A percentile compares a stretch with the other conserved stretches of the same genome.
phyloP scores from a whole-genome alignment of 148 eudicot species.

The Nepenthes gracilis region DNA sequence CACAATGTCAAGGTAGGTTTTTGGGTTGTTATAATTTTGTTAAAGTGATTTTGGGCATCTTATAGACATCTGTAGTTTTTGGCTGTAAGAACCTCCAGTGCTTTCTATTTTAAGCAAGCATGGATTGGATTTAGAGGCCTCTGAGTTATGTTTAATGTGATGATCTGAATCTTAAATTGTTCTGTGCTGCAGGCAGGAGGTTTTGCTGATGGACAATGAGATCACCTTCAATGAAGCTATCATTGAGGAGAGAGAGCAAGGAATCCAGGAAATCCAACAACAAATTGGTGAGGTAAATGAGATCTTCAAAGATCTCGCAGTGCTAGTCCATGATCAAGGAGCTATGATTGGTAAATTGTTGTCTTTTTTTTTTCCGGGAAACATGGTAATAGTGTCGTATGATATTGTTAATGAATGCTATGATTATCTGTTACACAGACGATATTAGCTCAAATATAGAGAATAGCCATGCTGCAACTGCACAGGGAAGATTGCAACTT shows the following conservation, averaged over 20 bases:
- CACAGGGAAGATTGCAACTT: conserved; percentile 70
- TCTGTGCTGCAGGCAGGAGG: conserved; percentile 49
- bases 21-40: no score
- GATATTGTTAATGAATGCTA: not conserved
- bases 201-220: conserved; percentile 57
- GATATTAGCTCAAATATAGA: conserved; percentile 72
- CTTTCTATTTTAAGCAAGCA: no score
- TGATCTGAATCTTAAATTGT: not conserved
- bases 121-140: no score
- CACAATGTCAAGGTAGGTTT: no score
- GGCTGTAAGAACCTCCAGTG: no score
- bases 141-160: no score
- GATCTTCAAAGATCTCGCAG: conserved; percentile 83
- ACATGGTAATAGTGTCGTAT: no score
- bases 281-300: conserved; percentile 87
- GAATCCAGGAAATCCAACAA: conserved; percentile 69
- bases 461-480: conserved; percentile 68
- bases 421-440: conserved; percentile 27
- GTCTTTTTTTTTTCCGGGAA: not conserved
- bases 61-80: no score
- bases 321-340: conserved; percentile 80
- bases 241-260: conserved; percentile 74
- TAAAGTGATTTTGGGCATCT: no score
- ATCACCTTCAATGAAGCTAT: conserved; percentile 62
- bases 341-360: conserved; percentile 47